Evolutionary conservation across 2,329 filamentous ascomycete species (phyloP), one percentile per base, ranked within the genome.

Genomic region (Byssochlamys sp.): DNA sequence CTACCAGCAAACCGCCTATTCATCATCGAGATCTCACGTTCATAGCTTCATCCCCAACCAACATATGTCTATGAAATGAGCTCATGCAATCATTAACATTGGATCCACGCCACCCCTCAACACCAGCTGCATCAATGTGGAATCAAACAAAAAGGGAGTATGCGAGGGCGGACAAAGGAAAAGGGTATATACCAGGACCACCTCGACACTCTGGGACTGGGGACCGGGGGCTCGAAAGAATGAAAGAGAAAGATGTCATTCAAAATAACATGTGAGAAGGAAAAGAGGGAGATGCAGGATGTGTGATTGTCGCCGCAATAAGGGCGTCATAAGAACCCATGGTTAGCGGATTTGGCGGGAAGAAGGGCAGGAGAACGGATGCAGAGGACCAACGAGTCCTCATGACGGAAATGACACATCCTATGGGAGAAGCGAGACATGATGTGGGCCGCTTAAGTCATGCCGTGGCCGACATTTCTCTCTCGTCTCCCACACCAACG

Each of bases 31-130:
- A 19, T 45, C 39, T 45, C 39, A 45, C 39, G 19, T 45, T 45
- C 39, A 45, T 45, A 45, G 39, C 39, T 45, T 45, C 39, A 9
- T 45, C 39, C 39, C 39, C 24, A 51, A 28, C 49, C 10, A 26
- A 51, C 11, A 51, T 27, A 51, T 28, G 49, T 51, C 49, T 51
- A 51, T 51, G 49, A 51, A 51, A 51, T 51, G 49, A 51, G 27
- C 49, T 51, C 49, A 51, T 51, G 49, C 49, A 51, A 51, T 51
- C 49, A 28, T 51, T 51, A 51, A 51, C 49, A 51, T 51, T 24
- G 24, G 24, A 28, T 51, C 49, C 49, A 51, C 49, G 49, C 25
- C 25, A 51, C 49, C 24, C n/a, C 7, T 51, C 49, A 51, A 51
- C 49, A 51, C 49, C 49, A 51, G 49, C 49, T 51, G 49, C 49